Evolutionary conservation across 768 basidiomycete species (phyloP).

Genomic region (Mycena albidolilacea): DNA sequence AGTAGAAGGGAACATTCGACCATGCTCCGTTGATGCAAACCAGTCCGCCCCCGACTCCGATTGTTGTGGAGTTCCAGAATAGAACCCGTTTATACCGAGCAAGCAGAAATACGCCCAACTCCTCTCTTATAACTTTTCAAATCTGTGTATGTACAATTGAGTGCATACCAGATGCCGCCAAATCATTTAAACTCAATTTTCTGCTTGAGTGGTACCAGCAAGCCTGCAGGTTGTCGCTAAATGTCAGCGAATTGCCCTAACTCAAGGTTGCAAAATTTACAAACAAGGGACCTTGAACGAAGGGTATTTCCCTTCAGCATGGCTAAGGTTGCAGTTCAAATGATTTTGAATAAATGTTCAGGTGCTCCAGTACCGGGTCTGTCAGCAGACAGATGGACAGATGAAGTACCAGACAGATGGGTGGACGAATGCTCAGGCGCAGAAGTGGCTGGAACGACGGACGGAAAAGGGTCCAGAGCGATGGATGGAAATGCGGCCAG

Average conservation of each 20-base stretch:
- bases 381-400: too few species aligned
- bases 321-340: background rate
- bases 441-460: too few species aligned
- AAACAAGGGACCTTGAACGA: constrained; percentile 2
- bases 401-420: too few species aligned
- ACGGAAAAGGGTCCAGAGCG: too few species aligned
- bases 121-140: background rate
- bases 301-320: background rate
- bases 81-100: constrained; percentile 6
- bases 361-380: too few species aligned
- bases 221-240: background rate
- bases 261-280: constrained; percentile 2
- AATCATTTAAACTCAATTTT: constrained; percentile 7
- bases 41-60: background rate
- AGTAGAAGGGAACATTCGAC: background rate
- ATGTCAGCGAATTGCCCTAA: background rate
- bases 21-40: background rate
- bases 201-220: constrained; percentile 5
- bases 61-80: constrained; percentile 5
- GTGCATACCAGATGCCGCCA: background rate
- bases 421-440: too few species aligned
- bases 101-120: background rate
- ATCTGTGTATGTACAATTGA: constrained; percentile 1
- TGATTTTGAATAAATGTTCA: too few species aligned
- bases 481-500: too few species aligned